Percentiles rank a stretch among this genome's conserved stretches.
Conservation (phyloP, 208 protist species). For the Lotmaria passim region DNA sequence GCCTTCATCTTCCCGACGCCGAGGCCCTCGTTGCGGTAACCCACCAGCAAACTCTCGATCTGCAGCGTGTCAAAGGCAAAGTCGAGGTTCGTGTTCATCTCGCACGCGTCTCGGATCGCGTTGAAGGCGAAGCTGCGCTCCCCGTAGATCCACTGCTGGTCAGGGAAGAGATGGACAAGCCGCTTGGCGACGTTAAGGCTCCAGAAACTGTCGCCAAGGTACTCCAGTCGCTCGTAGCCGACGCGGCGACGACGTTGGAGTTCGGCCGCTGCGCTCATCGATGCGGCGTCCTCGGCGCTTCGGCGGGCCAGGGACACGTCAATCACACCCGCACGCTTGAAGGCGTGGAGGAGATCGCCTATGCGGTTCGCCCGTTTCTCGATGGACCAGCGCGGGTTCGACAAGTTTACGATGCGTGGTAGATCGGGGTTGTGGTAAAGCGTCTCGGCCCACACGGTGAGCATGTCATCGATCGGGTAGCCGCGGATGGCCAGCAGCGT, state of each 20-base stretch:
- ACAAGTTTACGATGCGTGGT: constrained; percentile 50
- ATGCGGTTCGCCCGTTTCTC: constrained; percentile 59
- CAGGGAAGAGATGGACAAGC: constrained; percentile 77
- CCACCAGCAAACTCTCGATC: constrained; percentile 47
- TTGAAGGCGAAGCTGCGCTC: constrained; percentile 66
- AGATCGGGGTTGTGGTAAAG: constrained; percentile 58
- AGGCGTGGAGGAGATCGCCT: constrained; percentile 34
- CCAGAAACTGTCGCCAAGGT: constrained; percentile 88
- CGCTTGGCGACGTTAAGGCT: constrained; percentile 63
- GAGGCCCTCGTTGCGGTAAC: constrained; percentile 20
- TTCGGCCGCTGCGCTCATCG: not conserved
- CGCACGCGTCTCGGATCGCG: constrained; percentile 64
- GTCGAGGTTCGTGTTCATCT: constrained; percentile 88
- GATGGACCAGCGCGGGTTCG: constrained; percentile 49
- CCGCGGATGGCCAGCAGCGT: constrained; percentile 68
- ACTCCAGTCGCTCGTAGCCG: constrained; percentile 84
- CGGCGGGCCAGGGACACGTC: constrained; percentile 55
- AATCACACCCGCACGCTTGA: constrained; percentile 57
- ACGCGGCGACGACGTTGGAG: constrained; percentile 61
- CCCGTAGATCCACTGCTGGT: constrained; percentile 80
- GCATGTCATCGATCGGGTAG: constrained; percentile 76
- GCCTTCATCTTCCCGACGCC: constrained; percentile 80
- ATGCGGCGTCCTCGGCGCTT: not conserved
- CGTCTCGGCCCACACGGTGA: constrained; percentile 63
- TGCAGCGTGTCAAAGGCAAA: constrained; percentile 80